Conservation (phyloP, 2,329 filamentous ascomycete genomes). For the Venturia effusa region DNA sequence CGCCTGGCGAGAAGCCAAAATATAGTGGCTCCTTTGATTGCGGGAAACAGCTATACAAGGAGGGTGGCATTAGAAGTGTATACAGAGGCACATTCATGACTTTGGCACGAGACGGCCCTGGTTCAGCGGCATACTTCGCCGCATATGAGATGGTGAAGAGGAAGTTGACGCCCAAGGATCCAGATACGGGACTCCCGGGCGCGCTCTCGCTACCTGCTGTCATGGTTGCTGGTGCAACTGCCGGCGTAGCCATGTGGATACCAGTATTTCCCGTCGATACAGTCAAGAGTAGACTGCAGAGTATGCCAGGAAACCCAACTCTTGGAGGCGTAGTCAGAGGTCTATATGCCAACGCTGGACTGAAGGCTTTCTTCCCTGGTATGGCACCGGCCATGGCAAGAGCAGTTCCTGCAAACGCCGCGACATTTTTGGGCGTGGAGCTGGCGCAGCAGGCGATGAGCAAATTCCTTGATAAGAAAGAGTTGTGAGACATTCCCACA, state of each 20-base stretch:
- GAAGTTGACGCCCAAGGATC: conserved; percentile 70
- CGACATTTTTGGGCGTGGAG: conserved; percentile 83
- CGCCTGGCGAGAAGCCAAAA: conserved; percentile 82
- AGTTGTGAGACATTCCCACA: neutral
- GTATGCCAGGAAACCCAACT: conserved; percentile 72
- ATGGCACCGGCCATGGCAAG: conserved; percentile 86
- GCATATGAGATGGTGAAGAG: conserved; percentile 96
- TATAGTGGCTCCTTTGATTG: conserved; percentile 84
- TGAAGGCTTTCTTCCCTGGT: conserved; percentile 93
- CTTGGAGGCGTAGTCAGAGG: conserved; percentile 69
- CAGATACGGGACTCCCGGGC: conserved; percentile 57
- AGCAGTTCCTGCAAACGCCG: conserved; percentile 91
- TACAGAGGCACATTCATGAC: conserved; percentile 89
- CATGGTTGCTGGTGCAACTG: conserved; percentile 75
- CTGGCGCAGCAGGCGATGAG: conserved; percentile 74
- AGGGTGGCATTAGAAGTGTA: conserved; percentile 81
- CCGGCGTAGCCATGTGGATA: conserved; percentile 98
- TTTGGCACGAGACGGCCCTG: conserved; percentile 84
- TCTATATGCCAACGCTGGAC: conserved; percentile 72
- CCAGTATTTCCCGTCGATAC: conserved; percentile 97
- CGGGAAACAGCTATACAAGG: conserved; percentile 81
- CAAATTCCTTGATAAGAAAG: conserved; percentile 47
- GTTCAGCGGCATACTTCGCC: conserved; percentile 90
- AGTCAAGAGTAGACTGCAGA: conserved; percentile 89
- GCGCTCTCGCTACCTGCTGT: conserved; percentile 73